These are phyloP conservation scores for Jatropha podagrica DNA, from an alignment of 441 rosid genomes.

Conservation along the genomic window DNA sequence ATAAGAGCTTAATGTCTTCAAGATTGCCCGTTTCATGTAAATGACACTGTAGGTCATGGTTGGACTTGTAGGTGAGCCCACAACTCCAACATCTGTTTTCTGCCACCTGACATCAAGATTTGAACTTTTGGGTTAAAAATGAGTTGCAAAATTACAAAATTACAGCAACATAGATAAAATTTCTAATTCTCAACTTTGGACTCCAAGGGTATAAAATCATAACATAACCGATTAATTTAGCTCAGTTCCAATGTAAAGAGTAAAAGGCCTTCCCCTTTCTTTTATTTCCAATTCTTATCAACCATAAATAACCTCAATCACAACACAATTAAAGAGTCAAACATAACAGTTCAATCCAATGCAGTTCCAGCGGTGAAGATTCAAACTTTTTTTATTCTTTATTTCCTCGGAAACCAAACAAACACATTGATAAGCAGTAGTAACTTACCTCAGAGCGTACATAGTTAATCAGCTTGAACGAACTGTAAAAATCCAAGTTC, in stretches of 20 bases:
- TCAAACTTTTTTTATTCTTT: neutral
- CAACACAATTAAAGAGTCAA: neutral
- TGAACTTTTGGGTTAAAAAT: neutral
- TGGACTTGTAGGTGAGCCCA: constrained; percentile 39
- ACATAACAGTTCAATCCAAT: neutral
- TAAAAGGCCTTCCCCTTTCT: neutral
- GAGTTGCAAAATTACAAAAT: neutral
- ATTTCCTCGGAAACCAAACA: neutral
- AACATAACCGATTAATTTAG: neutral
- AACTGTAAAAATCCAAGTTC: constrained; percentile 71
- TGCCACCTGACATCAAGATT: constrained; percentile 52
- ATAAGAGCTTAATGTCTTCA: constrained; percentile 39
- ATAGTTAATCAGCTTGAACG: constrained; percentile 86
- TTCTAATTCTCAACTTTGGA: neutral
- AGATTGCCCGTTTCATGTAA: constrained; percentile 38
- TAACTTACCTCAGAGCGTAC: constrained; percentile 70
- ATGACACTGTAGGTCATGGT: constrained; percentile 45
- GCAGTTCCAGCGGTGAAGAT: neutral
- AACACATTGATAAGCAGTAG: neutral
- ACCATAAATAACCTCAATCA: neutral
- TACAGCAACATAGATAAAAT: too few species aligned
- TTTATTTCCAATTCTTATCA: neutral
- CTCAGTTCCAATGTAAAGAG: neutral
- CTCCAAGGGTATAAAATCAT: neutral
- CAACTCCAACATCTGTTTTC: constrained; percentile 77